Evolutionary conservation across 345 rosid species (phyloP).

Genomic region (Melastoma malabathricum): DNA sequence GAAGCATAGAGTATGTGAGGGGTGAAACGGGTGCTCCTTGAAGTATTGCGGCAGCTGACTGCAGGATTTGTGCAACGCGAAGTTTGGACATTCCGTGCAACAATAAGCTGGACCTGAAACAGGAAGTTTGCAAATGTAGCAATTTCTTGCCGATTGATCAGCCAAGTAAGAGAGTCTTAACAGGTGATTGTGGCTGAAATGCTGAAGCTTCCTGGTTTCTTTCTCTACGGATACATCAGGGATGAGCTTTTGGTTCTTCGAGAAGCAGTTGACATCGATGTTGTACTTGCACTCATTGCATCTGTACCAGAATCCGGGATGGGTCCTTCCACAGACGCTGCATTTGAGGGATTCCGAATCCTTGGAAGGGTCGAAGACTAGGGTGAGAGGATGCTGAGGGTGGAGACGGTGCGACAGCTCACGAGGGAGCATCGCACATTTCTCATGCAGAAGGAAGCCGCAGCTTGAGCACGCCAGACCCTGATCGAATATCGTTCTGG

Average conservation of each 20-base stretch:
- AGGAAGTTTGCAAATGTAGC: neutral
- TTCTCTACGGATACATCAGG: neutral
- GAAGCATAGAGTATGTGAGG: neutral
- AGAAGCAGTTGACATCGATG: conserved; percentile 9
- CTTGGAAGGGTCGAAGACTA: neutral
- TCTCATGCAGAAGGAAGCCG: conserved; percentile 12
- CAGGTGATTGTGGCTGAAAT: conserved; percentile 3
- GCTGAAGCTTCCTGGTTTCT: conserved; percentile 4
- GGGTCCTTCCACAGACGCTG: conserved; percentile 5
- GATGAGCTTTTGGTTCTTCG: neutral
- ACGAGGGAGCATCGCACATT: conserved; percentile 10
- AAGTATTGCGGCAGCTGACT: neutral
- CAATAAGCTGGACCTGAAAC: conserved; percentile 2
- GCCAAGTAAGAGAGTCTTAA: neutral
- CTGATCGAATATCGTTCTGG: conserved; percentile 1
- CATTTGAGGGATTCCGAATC: conserved; percentile 2
- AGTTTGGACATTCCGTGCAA: conserved; percentile 4
- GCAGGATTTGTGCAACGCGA: conserved; percentile 7
- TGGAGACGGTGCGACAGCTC: conserved; percentile 12
- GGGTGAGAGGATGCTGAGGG: conserved; percentile 14
- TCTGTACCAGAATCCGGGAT: conserved; percentile 5
- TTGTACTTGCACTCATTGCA: conserved; percentile 11
- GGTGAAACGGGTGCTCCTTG: conserved; percentile 7
- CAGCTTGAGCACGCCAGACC: conserved; percentile 10
- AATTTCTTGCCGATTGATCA: neutral